phyloP scores from a whole-genome alignment of 768 basidiomycete genomes.

The Suillus decipiens region DNA sequence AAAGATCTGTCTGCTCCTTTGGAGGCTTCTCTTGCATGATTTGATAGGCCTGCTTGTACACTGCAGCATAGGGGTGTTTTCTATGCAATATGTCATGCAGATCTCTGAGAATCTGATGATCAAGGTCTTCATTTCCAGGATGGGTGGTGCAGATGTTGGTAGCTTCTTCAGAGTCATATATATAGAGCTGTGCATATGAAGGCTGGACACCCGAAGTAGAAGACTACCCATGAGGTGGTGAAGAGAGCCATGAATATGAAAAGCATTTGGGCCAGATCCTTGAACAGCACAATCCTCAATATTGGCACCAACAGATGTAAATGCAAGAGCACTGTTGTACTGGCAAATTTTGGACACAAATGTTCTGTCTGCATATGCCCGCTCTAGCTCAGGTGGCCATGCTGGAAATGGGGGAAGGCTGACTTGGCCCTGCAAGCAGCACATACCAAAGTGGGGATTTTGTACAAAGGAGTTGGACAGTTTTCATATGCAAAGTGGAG shows the following conservation, averaged over 20 bases:
- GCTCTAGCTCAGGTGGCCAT: conserved; percentile 19
- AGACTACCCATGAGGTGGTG: conserved; percentile 39
- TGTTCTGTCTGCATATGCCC: too few relatives aligned
- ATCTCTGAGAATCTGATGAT: conserved; percentile 19
- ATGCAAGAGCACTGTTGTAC: too few relatives aligned
- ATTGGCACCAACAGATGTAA: too few relatives aligned
- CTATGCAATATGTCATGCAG: conserved; percentile 27
- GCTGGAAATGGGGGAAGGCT: conserved; percentile 20
- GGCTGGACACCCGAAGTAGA: conserved; percentile 25
- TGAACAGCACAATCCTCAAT: conserved; percentile 25
- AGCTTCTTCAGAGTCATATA: conserved; percentile 41
- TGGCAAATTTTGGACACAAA: too few relatives aligned
- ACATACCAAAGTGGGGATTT: conserved; percentile 24
- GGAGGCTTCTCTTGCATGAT: conserved; percentile 25
- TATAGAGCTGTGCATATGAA: conserved; percentile 42
- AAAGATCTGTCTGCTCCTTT: conserved; percentile 18
- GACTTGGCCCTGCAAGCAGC: conserved; percentile 32
- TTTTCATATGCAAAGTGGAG: conserved; percentile 19
- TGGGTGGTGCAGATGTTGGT: conserved; percentile 24
- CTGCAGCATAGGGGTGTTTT: conserved; percentile 27
- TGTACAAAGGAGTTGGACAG: neutral
- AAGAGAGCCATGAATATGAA: conserved; percentile 38
- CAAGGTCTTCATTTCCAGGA: conserved; percentile 24
- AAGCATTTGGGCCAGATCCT: conserved; percentile 36
- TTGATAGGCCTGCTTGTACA: conserved; percentile 37